phyloP scores from a whole-genome alignment of 768 basidiomycete species.

The Termitomyces sp. region DNA sequence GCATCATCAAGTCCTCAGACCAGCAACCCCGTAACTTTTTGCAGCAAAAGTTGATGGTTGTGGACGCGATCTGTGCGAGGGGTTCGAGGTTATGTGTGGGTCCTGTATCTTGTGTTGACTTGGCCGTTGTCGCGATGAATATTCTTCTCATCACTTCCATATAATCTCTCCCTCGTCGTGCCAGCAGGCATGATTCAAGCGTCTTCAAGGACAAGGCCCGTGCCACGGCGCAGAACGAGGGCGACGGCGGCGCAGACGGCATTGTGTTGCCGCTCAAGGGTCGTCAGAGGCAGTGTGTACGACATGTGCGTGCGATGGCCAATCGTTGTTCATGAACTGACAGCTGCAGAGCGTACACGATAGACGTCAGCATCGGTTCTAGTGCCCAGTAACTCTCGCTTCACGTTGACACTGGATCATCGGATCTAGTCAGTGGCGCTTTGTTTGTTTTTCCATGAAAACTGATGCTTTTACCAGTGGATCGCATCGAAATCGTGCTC shows the following conservation, averaged over 20 bases:
- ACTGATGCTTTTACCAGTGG: slow-evolving; percentile 48
- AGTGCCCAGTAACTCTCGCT: slow-evolving; percentile 48
- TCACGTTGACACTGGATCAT: slow-evolving; percentile 80
- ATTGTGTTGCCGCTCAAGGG: slow-evolving; percentile 52
- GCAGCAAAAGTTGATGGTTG: no score
- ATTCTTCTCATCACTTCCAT: background rate
- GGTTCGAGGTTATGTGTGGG: no score
- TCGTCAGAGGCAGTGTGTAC: slow-evolving; percentile 48
- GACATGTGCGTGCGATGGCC: slow-evolving; percentile 48
- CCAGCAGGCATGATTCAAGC: background rate
- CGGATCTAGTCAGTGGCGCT: slow-evolving; percentile 56
- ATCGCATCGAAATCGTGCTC: slow-evolving; percentile 64
- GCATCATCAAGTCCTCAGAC: no score
- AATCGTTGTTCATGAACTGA: background rate
- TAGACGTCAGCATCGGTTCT: slow-evolving; percentile 52
- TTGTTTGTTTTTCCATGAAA: background rate
- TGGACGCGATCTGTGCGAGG: no score
- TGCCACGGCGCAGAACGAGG: slow-evolving; percentile 22
- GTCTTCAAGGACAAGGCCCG: slow-evolving; percentile 16
- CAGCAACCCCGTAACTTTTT: no score
- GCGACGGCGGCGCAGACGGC: slow-evolving; percentile 46
- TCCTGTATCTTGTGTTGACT: no score
- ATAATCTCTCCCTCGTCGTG: background rate
- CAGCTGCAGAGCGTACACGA: slow-evolving; percentile 52
- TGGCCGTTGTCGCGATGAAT: background rate